Evolutionary conservation across 1,284 basidiomycete genomes (phyloP).

Genomic region (Fomitopsis palustris): DNA sequence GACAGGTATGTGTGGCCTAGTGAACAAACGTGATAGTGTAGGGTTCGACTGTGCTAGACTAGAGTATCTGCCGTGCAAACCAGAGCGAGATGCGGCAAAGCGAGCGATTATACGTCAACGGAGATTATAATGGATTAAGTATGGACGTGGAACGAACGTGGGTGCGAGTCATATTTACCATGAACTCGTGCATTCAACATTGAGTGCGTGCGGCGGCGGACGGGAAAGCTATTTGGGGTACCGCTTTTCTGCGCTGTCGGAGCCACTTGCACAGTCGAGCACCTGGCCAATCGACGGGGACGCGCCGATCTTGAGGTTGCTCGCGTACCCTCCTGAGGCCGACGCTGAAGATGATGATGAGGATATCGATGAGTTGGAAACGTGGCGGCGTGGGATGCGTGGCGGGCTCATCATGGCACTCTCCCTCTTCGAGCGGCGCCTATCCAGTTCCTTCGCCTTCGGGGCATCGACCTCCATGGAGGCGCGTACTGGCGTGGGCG

Average conservation of each 20-base stretch:
- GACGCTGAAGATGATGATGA: conserved; percentile 14
- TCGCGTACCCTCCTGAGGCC: conserved; percentile 13
- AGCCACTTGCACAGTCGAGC: conserved; percentile 19
- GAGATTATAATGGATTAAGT: background rate
- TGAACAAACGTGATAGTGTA: background rate
- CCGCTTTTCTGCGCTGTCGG: conserved; percentile 18
- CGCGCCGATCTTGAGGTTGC: conserved; percentile 17
- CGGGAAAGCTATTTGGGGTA: conserved; percentile 6
- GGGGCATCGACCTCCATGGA: conserved; percentile 9
- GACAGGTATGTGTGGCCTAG: background rate
- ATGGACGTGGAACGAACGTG: conserved; percentile 4
- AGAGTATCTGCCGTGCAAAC: background rate
- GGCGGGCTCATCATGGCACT: conserved; percentile 34
- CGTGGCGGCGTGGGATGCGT: conserved; percentile 30
- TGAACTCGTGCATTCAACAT: background rate
- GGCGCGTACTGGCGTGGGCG: conserved; percentile 4
- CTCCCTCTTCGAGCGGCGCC: conserved; percentile 12
- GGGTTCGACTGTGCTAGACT: background rate
- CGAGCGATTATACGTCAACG: background rate
- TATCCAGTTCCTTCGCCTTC: background rate
- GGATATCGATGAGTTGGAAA: conserved; percentile 23
- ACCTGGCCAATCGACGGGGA: conserved; percentile 32
- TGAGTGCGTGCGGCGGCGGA: background rate
- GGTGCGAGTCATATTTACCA: background rate
- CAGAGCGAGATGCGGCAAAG: background rate